Base-by-base conservation (phyloP, 768 basidiomycete species). In the Antrodiella citrinella region DNA sequence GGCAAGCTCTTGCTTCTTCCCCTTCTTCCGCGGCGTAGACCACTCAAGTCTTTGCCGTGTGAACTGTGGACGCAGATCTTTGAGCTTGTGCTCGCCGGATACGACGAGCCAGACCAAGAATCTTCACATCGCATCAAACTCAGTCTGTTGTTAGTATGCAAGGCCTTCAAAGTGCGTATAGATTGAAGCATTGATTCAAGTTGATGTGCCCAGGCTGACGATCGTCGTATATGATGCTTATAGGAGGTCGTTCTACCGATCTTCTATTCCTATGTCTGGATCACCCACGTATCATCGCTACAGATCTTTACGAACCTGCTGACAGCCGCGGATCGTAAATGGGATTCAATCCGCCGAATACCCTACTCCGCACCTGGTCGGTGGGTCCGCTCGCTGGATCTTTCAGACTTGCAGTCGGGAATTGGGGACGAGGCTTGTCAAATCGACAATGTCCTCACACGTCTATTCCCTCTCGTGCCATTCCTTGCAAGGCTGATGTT, bases 311-410 rank as follows among this genome's bases (percentile, higher is more conserved):
- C 76, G n/a, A 52, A 67, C n/a, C 71, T 69, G 20, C 73, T 94
- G 1, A 68, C 73, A 51, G 57, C 62, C 24, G 82, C 84, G 4
- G 91, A 95, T 54, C 74, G 78, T 57, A 77, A 76, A 60, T 95
- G 92, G 92, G 90, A 92, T 59, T 87, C 89, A 41, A 81, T 95
- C 50, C 80, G 88, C 47, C 77, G 92, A 45, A 91, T 88, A 56
- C 88, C 88, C 0, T 87, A 85, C 59, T 93, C 91, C 3, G 77
- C 85, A 0, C 92, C 92, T 1, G 92, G 92, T 23, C 76, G 92
- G 61, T 94, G 90, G 86, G 80, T 95, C 1, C 84, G 82, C 51
- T 65, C 62, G 9, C 71, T 96, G 20, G 85, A 95, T 64, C 67
- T 96, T 4, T 82, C 86, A 3, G 64, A 67, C 19, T 57, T 88